These are phyloP conservation scores for Aaosphaeria arxii DNA, from an alignment of 2,329 filamentous ascomycete species.

Conservation along the genomic window DNA sequence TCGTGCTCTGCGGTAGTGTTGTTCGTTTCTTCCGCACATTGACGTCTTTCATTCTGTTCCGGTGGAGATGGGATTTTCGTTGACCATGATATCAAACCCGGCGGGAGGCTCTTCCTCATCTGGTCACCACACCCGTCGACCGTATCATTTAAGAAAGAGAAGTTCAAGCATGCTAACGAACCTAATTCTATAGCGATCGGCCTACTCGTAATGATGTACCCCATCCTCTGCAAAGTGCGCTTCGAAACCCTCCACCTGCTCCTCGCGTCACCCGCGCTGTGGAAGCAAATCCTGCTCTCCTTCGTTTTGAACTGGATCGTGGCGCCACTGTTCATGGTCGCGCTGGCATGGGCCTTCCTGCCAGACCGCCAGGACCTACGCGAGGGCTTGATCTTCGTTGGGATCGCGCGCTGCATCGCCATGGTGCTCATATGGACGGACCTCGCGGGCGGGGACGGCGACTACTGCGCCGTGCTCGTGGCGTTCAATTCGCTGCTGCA, in stretches of 20 bases:
- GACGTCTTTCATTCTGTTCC: too few relatives aligned
- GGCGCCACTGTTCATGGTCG: conserved; percentile 79
- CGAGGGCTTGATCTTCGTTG: conserved; percentile 75
- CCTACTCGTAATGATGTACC: conserved; percentile 90
- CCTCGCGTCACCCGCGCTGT: conserved; percentile 60
- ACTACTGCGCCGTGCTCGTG: conserved; percentile 70
- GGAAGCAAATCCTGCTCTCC: conserved; percentile 77
- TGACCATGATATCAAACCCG: too few relatives aligned
- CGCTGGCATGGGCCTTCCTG: conserved; percentile 59
- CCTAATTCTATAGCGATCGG: conserved; percentile 59
- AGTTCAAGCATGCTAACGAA: too few relatives aligned
- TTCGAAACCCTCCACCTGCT: conserved; percentile 72
- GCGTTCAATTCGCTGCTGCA: conserved; percentile 49
- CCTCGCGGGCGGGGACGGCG: conserved; percentile 70
- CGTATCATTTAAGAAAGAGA: too few relatives aligned
- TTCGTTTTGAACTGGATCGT: conserved; percentile 79
- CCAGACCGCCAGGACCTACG: conserved; percentile 46
- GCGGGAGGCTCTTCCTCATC: too few relatives aligned
- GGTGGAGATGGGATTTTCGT: too few relatives aligned
- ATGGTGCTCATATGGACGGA: conserved; percentile 85
- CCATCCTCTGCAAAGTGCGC: conserved; percentile 81
- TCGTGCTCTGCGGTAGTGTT: not conserved
- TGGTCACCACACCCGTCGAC: too few relatives aligned
- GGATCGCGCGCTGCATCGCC: conserved; percentile 80
- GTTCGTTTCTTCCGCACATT: not conserved